Evolutionary conservation across 192 early-diverging fungal genomes (phyloP).

Genomic region (Entrophospora sp.): DNA sequence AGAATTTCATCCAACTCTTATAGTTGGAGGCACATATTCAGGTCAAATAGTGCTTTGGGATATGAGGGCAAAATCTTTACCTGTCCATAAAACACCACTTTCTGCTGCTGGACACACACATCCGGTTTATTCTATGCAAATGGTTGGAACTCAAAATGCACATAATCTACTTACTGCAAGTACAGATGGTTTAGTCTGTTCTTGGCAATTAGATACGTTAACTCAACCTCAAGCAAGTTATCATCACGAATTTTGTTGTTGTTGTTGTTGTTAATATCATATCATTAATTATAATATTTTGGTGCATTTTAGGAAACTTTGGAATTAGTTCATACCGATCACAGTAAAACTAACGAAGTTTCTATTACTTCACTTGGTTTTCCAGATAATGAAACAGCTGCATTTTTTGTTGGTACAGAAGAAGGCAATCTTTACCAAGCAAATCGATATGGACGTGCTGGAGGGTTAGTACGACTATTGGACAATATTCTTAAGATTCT

Average conservation of each 20-base stretch:
- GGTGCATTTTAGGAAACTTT: slow-evolving; percentile 51
- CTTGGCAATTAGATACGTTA: slow-evolving; percentile 98
- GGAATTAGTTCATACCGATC: slow-evolving; percentile 64
- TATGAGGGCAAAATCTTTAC: slow-evolving; percentile 78
- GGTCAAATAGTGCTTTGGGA: slow-evolving; percentile 99
- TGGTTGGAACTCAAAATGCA: slow-evolving; percentile 93
- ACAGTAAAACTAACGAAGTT: slow-evolving; percentile 85
- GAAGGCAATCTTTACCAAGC: slow-evolving; percentile 91
- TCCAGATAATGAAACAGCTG: slow-evolving; percentile 84
- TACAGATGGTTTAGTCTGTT: slow-evolving; percentile 93
- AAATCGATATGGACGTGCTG: slow-evolving; percentile 91
- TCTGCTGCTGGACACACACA: slow-evolving; percentile 93
- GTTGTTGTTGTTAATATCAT: too few species aligned
- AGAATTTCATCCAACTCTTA: slow-evolving; percentile 82
- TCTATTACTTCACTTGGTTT: slow-evolving; percentile 87
- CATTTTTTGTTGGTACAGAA: slow-evolving; percentile 94
- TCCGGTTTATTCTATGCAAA: slow-evolving; percentile 81
- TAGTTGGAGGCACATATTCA: slow-evolving; percentile 95
- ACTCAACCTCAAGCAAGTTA: slow-evolving; percentile 72
- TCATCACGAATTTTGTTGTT: not conserved
- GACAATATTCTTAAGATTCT: not conserved
- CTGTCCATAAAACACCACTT: slow-evolving; percentile 90
- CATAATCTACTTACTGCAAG: slow-evolving; percentile 87
- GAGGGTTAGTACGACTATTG: slow-evolving; percentile 45
- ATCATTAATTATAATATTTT: too few species aligned